Conservation (phyloP, 2,329 filamentous ascomycete genomes). For the Raffaelea deltoideospora region DNA sequence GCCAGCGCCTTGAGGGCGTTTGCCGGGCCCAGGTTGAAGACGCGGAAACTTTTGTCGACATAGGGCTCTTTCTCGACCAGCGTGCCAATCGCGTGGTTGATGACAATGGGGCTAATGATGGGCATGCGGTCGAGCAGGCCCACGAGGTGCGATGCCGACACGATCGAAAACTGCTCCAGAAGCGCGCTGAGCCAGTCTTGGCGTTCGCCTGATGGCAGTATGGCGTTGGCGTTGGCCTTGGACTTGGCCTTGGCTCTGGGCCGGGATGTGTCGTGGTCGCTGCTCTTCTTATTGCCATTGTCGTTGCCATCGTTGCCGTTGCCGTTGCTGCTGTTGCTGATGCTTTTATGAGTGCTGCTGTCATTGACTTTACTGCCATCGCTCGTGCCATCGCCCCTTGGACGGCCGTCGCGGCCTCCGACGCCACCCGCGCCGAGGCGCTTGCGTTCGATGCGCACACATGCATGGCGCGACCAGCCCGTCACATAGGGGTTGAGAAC, state of each 20-base stretch:
- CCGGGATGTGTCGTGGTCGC: no score
- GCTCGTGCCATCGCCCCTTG: no score
- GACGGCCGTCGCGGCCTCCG: no score
- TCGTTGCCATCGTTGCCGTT: no score
- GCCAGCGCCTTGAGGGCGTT: constrained; percentile 11
- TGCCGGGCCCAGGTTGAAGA: constrained; percentile 13
- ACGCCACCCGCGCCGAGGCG: constrained; percentile 5
- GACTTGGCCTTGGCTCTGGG: no score
- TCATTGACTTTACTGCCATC: no score
- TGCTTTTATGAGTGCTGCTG: no score
- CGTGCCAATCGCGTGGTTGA: constrained; percentile 10
- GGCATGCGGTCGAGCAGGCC: constrained; percentile 10
- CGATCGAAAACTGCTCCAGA: constrained; percentile 10
- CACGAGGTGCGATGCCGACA: constrained; percentile 7
- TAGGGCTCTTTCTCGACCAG: constrained; percentile 12
- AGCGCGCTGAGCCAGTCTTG: constrained; percentile 9
- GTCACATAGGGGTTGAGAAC: constrained; percentile 12
- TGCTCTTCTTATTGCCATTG: no score
- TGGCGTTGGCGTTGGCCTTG: no score
- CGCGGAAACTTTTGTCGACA: constrained; percentile 12
- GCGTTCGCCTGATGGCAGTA: constrained; percentile 8
- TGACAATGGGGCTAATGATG: constrained; percentile 8
- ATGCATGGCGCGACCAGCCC: constrained; percentile 7
- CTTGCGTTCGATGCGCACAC: constrained; percentile 10
- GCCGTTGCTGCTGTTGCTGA: no score